phyloP scores from a whole-genome alignment of 306 rosid species.

The Inga oerstediana region DNA sequence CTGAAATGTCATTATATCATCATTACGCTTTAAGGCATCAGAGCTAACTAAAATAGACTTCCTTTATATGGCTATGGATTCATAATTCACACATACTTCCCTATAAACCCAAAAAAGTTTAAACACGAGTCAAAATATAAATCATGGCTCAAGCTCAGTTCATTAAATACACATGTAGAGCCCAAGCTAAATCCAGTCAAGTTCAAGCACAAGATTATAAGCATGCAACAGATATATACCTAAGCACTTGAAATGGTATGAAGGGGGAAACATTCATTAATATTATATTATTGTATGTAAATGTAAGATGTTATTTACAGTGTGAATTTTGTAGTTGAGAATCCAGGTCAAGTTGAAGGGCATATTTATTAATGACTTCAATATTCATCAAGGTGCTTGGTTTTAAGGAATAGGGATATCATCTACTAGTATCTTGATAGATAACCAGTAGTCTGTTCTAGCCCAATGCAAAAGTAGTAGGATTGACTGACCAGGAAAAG shows the following conservation, averaged over 20 bases:
- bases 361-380: background rate
- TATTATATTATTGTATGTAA: background rate
- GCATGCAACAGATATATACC: background rate
- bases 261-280: background rate
- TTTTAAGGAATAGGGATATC: background rate
- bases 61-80: background rate
- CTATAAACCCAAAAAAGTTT: constrained; percentile 21
- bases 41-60: constrained; percentile 12
- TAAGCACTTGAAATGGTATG: background rate
- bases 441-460: background rate
- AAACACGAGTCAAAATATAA: constrained; percentile 1
- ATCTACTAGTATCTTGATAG: background rate
- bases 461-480: background rate
- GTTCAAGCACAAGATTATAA: constrained; percentile 15
- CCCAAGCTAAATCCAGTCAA: background rate
- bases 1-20: background rate
- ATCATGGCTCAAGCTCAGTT: background rate
- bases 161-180: background rate
- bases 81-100: constrained; percentile 7
- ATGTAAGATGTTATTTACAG: background rate
- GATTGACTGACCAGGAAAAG: constrained; percentile 16
- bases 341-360: background rate
- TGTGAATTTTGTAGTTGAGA: background rate
- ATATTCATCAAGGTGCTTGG: background rate
- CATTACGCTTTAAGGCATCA: background rate